Evolutionary conservation across 345 rosid genomes (phyloP), one percentile per base, ranked within the genome.

Genomic region (Eutrema yunnanense): DNA sequence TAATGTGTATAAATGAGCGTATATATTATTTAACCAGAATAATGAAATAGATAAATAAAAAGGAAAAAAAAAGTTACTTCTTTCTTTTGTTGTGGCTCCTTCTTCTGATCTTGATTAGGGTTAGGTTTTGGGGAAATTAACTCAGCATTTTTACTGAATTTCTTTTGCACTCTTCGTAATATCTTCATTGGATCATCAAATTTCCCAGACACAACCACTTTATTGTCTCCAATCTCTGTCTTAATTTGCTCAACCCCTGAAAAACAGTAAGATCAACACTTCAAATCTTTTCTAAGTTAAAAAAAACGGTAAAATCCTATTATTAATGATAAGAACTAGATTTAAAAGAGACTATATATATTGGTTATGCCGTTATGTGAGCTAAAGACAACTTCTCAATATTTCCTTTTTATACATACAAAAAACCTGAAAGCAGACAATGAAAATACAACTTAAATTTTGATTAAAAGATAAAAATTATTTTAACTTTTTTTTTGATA

Each of bases 201-300:
- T n/a, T 73, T 46, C 0, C 96, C 93, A 16, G 54, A 70, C 55
- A 86, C 86, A 26, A 52, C 73, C 51, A 89, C 93, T 63, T 59
- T 83, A 13, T 80, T 52, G 33, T 81, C 67, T 33, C 46, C 71
- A 46, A 62, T 46, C 42, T 86, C 88, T 8, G 77, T 65, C 40
- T 48, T 61, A 46, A 87, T 65, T 59, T 84, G 85, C 60, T 84
- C 87, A 59, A 89, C 84, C 2, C 96, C 96, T 87, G 40, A 29
- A 46, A 46, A 16, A 9, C 38, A 43, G 72, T 33, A 41, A 14
- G 51, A 47, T 37, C 14, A 32, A 3, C 38, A 64, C 8, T 36
- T 27, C 3, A 10, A 54, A 48, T 14, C 8, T 55, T 43, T 34
- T 29, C 9, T 10, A 3, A 67, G 62, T 54, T 10, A 22, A 30